phyloP scores from a whole-genome alignment of 164 flowering plant genomes.

The Liriodendron chinense region DNA sequence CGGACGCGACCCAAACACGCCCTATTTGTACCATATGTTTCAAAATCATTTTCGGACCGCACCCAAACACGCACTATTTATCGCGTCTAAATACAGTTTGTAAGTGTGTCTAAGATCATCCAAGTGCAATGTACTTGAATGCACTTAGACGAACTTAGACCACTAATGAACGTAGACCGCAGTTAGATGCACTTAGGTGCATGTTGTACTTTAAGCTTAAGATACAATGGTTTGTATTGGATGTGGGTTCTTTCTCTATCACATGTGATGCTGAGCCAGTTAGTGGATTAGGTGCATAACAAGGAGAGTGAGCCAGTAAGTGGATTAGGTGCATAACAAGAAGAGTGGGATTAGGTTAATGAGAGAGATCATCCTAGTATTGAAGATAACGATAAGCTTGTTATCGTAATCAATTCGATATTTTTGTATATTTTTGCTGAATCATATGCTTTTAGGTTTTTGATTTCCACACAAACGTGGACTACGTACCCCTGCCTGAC shows the following conservation, averaged over 20 bases:
- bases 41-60: no score
- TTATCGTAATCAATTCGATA: no score
- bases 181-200: neutral
- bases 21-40: neutral
- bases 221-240: neutral
- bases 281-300: neutral
- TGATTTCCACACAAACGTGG: neutral
- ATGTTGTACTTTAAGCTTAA: neutral
- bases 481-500: neutral
- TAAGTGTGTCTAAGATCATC: neutral
- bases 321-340: no score
- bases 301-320: neutral
- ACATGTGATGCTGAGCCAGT: neutral
- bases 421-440: neutral
- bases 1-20: neutral
- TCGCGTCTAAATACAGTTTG: neutral
- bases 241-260: neutral
- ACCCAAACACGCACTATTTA: neutral
- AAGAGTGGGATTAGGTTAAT: neutral
- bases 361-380: neutral
- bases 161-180: neutral
- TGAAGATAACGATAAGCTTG: neutral
- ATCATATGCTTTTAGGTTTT: neutral
- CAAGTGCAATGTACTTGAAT: neutral
- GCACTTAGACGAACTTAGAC: neutral